Percentiles rank a stretch among this genome's conserved stretches.
phyloP scores from a whole-genome alignment of 1,284 basidiomycete genomes.

The Sporisorium exsertum region DNA sequence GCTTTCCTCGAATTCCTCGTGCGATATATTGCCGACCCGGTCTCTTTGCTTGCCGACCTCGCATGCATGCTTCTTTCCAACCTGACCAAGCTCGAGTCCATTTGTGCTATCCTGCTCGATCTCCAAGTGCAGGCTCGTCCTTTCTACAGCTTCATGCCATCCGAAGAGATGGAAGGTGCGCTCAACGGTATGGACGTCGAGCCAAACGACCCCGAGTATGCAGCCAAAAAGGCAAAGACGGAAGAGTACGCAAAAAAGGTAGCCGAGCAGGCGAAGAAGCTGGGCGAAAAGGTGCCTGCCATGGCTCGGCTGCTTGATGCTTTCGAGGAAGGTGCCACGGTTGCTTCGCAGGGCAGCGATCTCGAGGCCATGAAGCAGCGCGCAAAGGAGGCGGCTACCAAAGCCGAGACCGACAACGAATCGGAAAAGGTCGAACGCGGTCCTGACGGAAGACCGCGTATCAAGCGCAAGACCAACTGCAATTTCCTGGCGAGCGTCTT shows the following conservation, averaged over 20 bases:
- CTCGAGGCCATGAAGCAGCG: constrained; percentile 63
- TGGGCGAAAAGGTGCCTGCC: constrained; percentile 61
- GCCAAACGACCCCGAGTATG: constrained; percentile 59
- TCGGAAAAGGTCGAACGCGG: constrained; percentile 50
- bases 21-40: constrained; percentile 89
- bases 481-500: constrained; percentile 69
- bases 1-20: constrained; percentile 85
- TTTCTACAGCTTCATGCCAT: constrained; percentile 63
- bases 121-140: constrained; percentile 71
- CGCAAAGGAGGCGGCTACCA: constrained; percentile 48
- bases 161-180: constrained; percentile 55
- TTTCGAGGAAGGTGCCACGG: constrained; percentile 68
- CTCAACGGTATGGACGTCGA: constrained; percentile 65
- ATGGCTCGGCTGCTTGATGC: constrained; percentile 64
- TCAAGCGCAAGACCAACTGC: constrained; percentile 66
- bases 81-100: constrained; percentile 81
- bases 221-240: constrained; percentile 51
- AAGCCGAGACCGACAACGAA: constrained; percentile 34
- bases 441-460: constrained; percentile 52
- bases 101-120: constrained; percentile 78
- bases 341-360: constrained; percentile 52
- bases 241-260: constrained; percentile 53
- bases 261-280: constrained; percentile 48
- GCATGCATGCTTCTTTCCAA: constrained; percentile 97
- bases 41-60: constrained; percentile 89